phyloP scores from a whole-genome alignment of 441 rosid species.

The Erysimum cheiri region DNA sequence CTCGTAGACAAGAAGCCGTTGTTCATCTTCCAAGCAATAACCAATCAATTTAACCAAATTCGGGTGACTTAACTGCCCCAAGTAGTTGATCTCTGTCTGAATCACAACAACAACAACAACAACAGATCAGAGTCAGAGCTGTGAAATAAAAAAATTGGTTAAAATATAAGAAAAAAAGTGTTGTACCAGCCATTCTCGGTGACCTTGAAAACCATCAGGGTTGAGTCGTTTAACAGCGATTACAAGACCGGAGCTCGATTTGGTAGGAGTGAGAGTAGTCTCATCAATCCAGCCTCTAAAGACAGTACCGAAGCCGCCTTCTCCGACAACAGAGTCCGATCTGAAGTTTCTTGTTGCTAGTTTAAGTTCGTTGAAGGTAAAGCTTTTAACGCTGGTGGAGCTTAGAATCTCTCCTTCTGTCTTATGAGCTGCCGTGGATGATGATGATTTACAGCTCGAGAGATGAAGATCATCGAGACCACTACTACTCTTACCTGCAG shows the following conservation, averaged over 20 bases:
- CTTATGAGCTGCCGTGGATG: slow-evolving; percentile 40
- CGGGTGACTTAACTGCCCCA: slow-evolving; percentile 85
- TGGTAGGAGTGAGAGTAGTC: slow-evolving; percentile 62
- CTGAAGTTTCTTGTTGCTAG: slow-evolving; percentile 90
- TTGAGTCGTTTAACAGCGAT: slow-evolving; percentile 87
- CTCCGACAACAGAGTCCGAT: slow-evolving; percentile 88
- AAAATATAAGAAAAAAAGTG: slow-evolving; percentile 3
- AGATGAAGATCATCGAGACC: slow-evolving; percentile 50
- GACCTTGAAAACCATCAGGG: slow-evolving; percentile 88
- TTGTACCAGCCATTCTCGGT: slow-evolving; percentile 91
- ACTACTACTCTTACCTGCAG: slow-evolving; percentile 57
- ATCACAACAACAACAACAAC: slow-evolving; percentile 12
- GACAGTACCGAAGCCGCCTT: slow-evolving; percentile 97
- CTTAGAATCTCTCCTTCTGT: slow-evolving; percentile 84
- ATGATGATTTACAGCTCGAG: slow-evolving; percentile 50
- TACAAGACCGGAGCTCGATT: slow-evolving; percentile 73
- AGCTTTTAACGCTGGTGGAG: slow-evolving; percentile 70
- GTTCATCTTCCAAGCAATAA: slow-evolving; percentile 86
- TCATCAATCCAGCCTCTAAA: slow-evolving; percentile 96
- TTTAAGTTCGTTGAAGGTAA: slow-evolving; percentile 66
- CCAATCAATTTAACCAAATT: slow-evolving; percentile 82
- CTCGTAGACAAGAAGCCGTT: slow-evolving; percentile 85
- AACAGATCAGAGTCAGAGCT: slow-evolving; percentile 10
- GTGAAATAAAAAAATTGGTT: not conserved
- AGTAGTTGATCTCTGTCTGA: slow-evolving; percentile 86